Conservation (phyloP, 1,139 yeast species). For the Geotrichum australiense region DNA sequence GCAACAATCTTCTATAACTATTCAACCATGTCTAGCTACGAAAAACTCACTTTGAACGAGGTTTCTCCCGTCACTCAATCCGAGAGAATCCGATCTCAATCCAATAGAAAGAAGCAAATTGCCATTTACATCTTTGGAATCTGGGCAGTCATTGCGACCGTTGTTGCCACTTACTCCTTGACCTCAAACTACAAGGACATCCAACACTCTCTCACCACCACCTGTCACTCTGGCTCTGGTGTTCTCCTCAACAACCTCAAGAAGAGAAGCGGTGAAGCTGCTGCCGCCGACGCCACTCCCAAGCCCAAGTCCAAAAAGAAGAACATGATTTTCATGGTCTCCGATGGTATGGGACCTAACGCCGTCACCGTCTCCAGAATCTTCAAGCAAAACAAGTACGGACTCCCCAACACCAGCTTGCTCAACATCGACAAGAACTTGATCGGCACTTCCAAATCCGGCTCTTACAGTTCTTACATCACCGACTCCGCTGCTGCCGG, state of each 20-base stretch:
- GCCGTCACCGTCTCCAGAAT: constrained; percentile 68
- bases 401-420: constrained; percentile 45
- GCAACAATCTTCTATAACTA: too few species aligned
- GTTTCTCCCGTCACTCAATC: not conserved
- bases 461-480: constrained; percentile 61
- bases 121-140: constrained; percentile 10
- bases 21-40: too few species aligned
- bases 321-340: constrained; percentile 76
- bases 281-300: too few species aligned
- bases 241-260: not conserved
- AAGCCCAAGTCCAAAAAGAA: constrained; percentile 32
- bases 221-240: not conserved
- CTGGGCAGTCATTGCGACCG: constrained; percentile 14
- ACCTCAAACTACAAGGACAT: not conserved
- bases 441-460: constrained; percentile 72
- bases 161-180: constrained; percentile 4
- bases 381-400: constrained; percentile 53
- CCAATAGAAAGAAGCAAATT: constrained; percentile 8
- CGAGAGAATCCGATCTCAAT: constrained; percentile 2
- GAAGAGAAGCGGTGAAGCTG: not conserved
- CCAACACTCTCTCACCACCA: not conserved
- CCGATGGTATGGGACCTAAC: constrained; percentile 92
- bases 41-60: too few species aligned
- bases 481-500: constrained; percentile 96
- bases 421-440: constrained; percentile 58